Percentiles rank a stretch among this genome's conserved stretches.
These are phyloP conservation scores for Talaromyces trachyspermus DNA, from an alignment of 495 filamentous ascomycete species.

Conservation along the genomic window DNA sequence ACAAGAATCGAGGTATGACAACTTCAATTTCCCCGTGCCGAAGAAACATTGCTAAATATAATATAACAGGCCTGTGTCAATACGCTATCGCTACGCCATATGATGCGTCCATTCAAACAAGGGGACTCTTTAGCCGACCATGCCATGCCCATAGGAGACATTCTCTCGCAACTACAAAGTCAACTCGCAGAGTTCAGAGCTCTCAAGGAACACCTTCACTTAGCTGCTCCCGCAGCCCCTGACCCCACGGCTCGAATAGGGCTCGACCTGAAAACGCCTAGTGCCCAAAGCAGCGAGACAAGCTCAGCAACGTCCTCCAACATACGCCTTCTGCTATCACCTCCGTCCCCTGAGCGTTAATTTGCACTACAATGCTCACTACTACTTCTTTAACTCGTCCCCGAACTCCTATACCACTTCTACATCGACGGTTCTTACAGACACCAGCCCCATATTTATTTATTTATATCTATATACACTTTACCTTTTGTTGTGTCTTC, in stretches of 20 bases:
- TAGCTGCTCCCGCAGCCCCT: slow-evolving; percentile 24
- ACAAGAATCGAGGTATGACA: slow-evolving; percentile 89
- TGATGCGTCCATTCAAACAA: slow-evolving; percentile 46
- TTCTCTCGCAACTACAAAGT: slow-evolving; percentile 39
- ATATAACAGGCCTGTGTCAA: slow-evolving; percentile 51
- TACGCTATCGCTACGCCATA: slow-evolving; percentile 57
- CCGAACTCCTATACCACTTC: background rate
- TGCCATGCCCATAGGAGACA: slow-evolving; percentile 44
- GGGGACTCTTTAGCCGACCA: slow-evolving; percentile 40
- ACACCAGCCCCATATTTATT: background rate
- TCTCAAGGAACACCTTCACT: slow-evolving; percentile 40
- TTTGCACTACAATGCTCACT: slow-evolving; percentile 4
- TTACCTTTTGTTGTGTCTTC: too few relatives aligned
- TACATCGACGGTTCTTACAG: background rate
- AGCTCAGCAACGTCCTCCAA: slow-evolving; percentile 28
- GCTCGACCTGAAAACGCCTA: slow-evolving; percentile 12
- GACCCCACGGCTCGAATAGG: slow-evolving; percentile 13
- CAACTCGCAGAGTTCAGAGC: slow-evolving; percentile 45
- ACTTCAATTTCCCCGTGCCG: slow-evolving; percentile 1
- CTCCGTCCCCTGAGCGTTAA: background rate
- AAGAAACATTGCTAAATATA: slow-evolving; percentile 12
- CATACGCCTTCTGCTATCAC: background rate
- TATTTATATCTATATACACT: background rate
- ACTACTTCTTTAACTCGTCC: too few relatives aligned
- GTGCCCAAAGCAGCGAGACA: slow-evolving; percentile 14